Conservation (phyloP, 441 rosid genomes). For the Pelargonium hybrid region DNA sequence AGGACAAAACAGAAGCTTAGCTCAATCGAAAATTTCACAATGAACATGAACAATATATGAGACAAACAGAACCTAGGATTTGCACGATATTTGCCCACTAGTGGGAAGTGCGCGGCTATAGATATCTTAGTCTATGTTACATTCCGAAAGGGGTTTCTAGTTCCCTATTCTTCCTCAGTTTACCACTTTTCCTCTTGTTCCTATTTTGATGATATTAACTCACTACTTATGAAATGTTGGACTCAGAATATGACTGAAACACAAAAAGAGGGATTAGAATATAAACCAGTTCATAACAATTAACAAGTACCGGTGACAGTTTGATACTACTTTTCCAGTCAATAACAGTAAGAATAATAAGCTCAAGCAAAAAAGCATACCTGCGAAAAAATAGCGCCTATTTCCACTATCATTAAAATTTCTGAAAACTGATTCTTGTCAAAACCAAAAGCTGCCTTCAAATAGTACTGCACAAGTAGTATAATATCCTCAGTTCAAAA, state of each 20-base stretch:
- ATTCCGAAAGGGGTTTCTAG: too few species aligned
- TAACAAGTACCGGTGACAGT: neutral
- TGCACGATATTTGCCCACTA: too few species aligned
- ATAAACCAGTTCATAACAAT: neutral
- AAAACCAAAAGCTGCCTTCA: slow-evolving; percentile 5
- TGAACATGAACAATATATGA: too few species aligned
- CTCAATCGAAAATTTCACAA: neutral
- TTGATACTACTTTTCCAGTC: neutral
- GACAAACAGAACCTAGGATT: too few species aligned
- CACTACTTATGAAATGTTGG: too few species aligned
- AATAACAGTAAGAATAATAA: neutral
- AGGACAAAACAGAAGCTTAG: neutral
- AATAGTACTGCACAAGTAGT: slow-evolving; percentile 1
- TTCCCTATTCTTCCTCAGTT: too few species aligned
- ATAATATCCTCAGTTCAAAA: neutral
- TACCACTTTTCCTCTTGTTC: too few species aligned
- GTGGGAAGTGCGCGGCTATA: too few species aligned
- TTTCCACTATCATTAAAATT: neutral
- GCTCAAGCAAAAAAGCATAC: neutral
- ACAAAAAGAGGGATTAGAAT: too few species aligned
- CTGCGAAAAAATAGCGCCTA: slow-evolving; percentile 4
- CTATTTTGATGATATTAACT: too few species aligned
- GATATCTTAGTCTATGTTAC: too few species aligned
- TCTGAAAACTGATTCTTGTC: slow-evolving; percentile 4
- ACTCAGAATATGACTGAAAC: too few species aligned